A percentile compares a stretch with the other conserved stretches of the same genome.
Conservation (phyloP, 192 early-diverging fungal genomes). For the Pilaira anomala region DNA sequence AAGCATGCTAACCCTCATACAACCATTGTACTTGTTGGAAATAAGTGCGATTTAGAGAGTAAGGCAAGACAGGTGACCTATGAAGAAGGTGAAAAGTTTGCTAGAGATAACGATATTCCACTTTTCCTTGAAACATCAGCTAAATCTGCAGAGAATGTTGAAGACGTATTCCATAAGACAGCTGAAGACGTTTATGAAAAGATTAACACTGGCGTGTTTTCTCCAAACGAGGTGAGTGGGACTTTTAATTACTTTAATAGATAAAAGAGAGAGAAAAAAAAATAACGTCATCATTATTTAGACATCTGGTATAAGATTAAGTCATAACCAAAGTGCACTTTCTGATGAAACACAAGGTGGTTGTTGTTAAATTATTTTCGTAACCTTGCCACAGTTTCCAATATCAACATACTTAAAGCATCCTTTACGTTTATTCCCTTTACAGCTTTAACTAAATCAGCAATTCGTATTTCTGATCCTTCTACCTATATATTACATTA, state of each 20-base stretch:
- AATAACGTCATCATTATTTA: conserved; percentile 18
- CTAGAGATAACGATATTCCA: conserved; percentile 70
- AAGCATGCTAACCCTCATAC: conserved; percentile 89
- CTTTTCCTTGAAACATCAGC: conserved; percentile 91
- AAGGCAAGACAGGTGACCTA: conserved; percentile 71
- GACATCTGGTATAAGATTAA: conserved; percentile 59
- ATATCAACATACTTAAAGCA: not conserved
- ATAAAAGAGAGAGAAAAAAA: conserved; percentile 21
- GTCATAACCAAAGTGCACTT: conserved; percentile 47
- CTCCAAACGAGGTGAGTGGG: conserved; percentile 57
- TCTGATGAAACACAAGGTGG: conserved; percentile 19
- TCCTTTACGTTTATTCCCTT: too few species aligned
- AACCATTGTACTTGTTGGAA: conserved; percentile 86
- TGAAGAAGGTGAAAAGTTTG: conserved; percentile 89
- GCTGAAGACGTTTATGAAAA: conserved; percentile 80
- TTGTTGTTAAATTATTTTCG: conserved; percentile 7
- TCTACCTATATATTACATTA: too few species aligned
- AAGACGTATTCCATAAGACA: conserved; percentile 75
- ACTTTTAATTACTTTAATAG: too few species aligned
- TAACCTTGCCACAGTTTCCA: not conserved
- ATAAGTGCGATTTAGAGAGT: conserved; percentile 85
- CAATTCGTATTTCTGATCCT: too few species aligned
- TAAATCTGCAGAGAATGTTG: conserved; percentile 84
- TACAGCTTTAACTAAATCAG: too few species aligned
- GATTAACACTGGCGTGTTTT: conserved; percentile 72